phyloP scores from a whole-genome alignment of 2,329 filamentous ascomycete genomes.

The Reticulascus tulasneorum region DNA sequence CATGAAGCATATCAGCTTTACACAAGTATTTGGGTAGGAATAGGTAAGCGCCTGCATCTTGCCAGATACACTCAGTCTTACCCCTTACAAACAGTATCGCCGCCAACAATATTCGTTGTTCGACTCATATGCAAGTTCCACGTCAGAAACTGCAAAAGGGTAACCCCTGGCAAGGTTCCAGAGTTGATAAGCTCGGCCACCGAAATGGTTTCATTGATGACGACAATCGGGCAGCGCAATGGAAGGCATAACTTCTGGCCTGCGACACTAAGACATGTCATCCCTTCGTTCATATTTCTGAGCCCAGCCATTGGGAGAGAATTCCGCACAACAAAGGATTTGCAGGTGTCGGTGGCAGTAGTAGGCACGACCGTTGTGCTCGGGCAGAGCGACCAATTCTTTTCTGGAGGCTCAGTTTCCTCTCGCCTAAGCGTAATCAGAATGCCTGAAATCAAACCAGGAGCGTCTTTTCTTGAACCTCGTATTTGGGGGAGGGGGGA shows the following conservation, averaged over 20 bases:
- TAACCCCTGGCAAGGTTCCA: neutral
- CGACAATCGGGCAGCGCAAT: neutral
- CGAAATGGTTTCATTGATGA: constrained; percentile 1
- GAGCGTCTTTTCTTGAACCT: too few species aligned
- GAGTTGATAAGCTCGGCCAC: constrained; percentile 2
- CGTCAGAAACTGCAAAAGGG: constrained; percentile 2
- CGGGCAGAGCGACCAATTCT: constrained; percentile 1
- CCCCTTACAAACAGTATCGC: constrained; percentile 3
- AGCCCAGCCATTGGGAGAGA: constrained; percentile 2
- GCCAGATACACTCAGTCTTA: too few species aligned
- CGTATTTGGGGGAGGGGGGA: too few species aligned
- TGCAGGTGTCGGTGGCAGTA: neutral
- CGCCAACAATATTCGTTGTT: constrained; percentile 2
- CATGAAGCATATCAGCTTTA: too few species aligned
- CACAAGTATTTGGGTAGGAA: too few species aligned
- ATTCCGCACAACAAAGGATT: neutral
- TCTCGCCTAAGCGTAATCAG: too few species aligned
- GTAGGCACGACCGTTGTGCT: neutral
- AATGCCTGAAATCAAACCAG: too few species aligned
- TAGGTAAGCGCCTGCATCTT: too few species aligned
- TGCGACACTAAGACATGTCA: neutral
- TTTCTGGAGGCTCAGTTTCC: neutral
- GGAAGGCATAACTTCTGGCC: constrained; percentile 1
- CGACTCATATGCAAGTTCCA: constrained; percentile 3
- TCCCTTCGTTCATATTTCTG: neutral